Evolutionary conservation across 208 protist genomes (phyloP).

Genomic region (Trypanosoma lewisi): DNA sequence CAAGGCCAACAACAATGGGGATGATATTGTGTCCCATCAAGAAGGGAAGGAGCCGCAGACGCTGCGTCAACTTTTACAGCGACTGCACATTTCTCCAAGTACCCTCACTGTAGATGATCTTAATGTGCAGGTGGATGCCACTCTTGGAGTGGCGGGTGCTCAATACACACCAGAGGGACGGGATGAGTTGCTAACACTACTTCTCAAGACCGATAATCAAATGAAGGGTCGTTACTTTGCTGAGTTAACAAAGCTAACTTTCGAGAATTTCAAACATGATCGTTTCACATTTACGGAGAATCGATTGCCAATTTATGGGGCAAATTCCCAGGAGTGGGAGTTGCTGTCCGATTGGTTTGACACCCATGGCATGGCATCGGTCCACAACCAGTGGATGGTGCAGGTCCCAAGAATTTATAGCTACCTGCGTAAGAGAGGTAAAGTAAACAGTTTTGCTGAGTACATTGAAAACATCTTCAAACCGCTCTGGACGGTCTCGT

Average conservation of each 20-base stretch:
- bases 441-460: constrained; percentile 92
- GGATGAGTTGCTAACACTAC: constrained; percentile 92
- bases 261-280: constrained; percentile 93
- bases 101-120: constrained; percentile 95
- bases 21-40: constrained; percentile 93
- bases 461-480: constrained; percentile 98
- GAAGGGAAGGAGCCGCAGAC: constrained; percentile 81
- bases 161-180: constrained; percentile 93
- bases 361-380: constrained; percentile 93
- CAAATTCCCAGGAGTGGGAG: constrained; percentile 92
- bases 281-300: constrained; percentile 95
- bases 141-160: constrained; percentile 82
- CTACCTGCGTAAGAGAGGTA: constrained; percentile 74
- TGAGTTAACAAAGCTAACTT: constrained; percentile 95
- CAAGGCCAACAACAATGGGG: constrained; percentile 89
- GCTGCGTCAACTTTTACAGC: constrained; percentile 72
- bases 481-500: constrained; percentile 97
- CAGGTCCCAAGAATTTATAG: constrained; percentile 96
- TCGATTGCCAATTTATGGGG: constrained; percentile 89
- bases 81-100: constrained; percentile 70
- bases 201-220: constrained; percentile 98
- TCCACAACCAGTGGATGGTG: constrained; percentile 97
- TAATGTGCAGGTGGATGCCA: constrained; percentile 91
- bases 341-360: constrained; percentile 95
- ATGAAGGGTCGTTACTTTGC: constrained; percentile 97